Evolutionary conservation across 768 basidiomycete genomes (phyloP), one percentile per base, ranked within the genome.

Genomic region (Lentinus tigrinus): DNA sequence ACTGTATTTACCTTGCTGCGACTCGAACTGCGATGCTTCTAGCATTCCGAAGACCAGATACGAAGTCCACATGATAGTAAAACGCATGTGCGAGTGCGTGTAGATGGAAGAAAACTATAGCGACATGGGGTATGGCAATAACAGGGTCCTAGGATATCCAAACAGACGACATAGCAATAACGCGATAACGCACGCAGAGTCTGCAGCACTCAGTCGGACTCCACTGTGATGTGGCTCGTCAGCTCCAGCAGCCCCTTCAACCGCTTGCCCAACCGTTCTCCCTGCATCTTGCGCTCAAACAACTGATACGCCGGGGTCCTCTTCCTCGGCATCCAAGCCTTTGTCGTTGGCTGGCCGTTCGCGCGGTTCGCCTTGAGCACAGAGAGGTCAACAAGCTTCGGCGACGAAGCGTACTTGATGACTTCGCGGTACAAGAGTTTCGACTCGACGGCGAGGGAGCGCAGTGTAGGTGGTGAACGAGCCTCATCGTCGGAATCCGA

Each of bases 371-470:
- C 78, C 50, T 83, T 81, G 60, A 85, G 66, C 23, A 68, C 76
- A 0, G 89, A 86, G 24, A 99, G 77, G 71, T 98, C 95, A 37
- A 99, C 90, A 27, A 99, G 87, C 5, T 83, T 81, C 0, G 92
- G 89, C 2, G 86, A 84, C 0, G 93, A 85, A 1, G 94, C 91
- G 71, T 90, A 92, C 63, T 81, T 80, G 65, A 95, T 87, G 9
- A 98, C 89, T 61, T 96, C 91, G n/a, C 89, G 84, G 67, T 92
- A 95, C 19, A 99, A 78, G 40, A 88, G 70, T 72, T 91, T 96
- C 1, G 91, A 89, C 70, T 97, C 93, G 0, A 86, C 89, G 1
- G 86, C 76, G 43, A 98, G 78, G 0, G 89, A 81, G 38, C 85
- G 85, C 16, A 91, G 69, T 3, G 84, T 85, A 71, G 78, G 26